Conservation (phyloP, 2,329 filamentous ascomycete species). For the Phaeosphaeriaceae sp. region DNA sequence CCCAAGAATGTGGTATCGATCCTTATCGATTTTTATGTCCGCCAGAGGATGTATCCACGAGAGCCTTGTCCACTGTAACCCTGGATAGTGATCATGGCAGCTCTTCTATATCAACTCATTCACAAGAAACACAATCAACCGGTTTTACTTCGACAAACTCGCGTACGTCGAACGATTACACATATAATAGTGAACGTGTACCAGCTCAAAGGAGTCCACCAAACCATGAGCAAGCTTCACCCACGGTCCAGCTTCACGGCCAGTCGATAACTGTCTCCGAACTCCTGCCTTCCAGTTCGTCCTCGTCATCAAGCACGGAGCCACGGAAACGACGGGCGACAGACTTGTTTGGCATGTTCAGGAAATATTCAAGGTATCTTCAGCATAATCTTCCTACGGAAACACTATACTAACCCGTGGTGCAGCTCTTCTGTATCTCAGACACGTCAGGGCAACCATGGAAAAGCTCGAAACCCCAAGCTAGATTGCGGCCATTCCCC, state of each 20-base stretch:
- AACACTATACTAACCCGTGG: constrained; percentile 20
- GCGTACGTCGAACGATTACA: constrained; percentile 39
- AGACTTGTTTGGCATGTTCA: constrained; percentile 42
- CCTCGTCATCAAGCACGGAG: constrained; percentile 21
- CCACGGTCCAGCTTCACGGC: constrained; percentile 27
- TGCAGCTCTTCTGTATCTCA: constrained; percentile 34
- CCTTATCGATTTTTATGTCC: constrained; percentile 40
- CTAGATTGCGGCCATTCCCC: constrained; percentile 42
- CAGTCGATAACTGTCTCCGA: constrained; percentile 25
- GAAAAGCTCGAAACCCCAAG: constrained; percentile 30
- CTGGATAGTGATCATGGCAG: constrained; percentile 40
- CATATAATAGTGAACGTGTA: constrained; percentile 23
- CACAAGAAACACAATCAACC: constrained; percentile 45
- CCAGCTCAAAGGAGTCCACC: constrained; percentile 24
- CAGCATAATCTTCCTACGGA: neutral
- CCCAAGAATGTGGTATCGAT: constrained; percentile 41
- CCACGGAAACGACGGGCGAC: constrained; percentile 38
- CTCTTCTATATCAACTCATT: constrained; percentile 40
- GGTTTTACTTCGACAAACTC: constrained; percentile 42
- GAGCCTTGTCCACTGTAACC: constrained; percentile 40
- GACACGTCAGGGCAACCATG: constrained; percentile 31
- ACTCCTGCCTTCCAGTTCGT: constrained; percentile 30
- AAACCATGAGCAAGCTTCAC: constrained; percentile 20
- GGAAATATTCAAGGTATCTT: constrained; percentile 37
- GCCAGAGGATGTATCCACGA: constrained; percentile 24